These are phyloP conservation scores for Sarcodon sp. DNA, from an alignment of 768 basidiomycete species.

Conservation along the genomic window DNA sequence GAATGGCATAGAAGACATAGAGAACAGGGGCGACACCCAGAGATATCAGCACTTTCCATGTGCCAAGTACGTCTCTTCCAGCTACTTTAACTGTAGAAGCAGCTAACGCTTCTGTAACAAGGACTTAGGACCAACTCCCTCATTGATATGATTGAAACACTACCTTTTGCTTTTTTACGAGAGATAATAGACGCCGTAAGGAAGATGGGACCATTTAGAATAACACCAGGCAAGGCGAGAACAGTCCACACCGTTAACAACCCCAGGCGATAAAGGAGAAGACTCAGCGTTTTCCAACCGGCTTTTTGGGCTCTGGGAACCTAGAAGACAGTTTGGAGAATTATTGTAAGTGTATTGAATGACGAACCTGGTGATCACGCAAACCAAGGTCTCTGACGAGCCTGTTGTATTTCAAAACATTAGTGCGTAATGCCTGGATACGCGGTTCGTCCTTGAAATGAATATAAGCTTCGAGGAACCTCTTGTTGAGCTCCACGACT, in stretches of 20 bases:
- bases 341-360: background rate
- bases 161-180: conserved; percentile 82
- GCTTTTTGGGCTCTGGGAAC: conserved; percentile 83
- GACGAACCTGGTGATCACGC: conserved; percentile 78
- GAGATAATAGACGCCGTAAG: conserved; percentile 81
- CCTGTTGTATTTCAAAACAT: conserved; percentile 86
- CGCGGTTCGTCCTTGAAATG: conserved; percentile 90
- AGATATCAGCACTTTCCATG: conserved; percentile 95
- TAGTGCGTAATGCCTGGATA: conserved; percentile 64
- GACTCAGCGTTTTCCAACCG: conserved; percentile 74
- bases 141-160: background rate
- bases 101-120: conserved; percentile 74
- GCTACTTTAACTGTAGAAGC: conserved; percentile 92
- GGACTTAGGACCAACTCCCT: background rate
- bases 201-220: conserved; percentile 90
- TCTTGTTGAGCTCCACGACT: conserved; percentile 88
- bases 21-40: conserved; percentile 82
- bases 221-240: conserved; percentile 80
- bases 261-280: conserved; percentile 71
- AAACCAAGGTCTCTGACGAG: conserved; percentile 80
- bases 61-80: conserved; percentile 92
- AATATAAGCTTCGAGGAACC: conserved; percentile 85
- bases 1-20: conserved; percentile 70
- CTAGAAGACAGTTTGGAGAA: conserved; percentile 18
- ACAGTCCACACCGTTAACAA: conserved; percentile 73